Evolutionary conservation across 768 basidiomycete species (phyloP).

Genomic region (Leccinum subgranulosum): DNA sequence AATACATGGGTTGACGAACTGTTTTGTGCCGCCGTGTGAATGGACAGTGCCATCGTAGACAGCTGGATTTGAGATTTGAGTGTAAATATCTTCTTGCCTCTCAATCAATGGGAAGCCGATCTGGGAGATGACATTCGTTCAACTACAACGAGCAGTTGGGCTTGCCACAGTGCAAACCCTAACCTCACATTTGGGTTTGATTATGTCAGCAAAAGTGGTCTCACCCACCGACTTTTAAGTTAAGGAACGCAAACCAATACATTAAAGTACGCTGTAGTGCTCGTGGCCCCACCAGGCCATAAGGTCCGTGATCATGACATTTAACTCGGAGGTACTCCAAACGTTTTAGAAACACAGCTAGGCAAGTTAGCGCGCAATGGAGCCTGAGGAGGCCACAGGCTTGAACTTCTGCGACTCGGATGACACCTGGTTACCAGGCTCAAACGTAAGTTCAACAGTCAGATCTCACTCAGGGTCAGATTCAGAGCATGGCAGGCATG

Average conservation of each 20-base stretch:
- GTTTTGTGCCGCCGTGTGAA: conserved; percentile 70
- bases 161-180: conserved; percentile 10
- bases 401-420: neutral
- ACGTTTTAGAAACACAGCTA: conserved; percentile 6
- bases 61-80: neutral
- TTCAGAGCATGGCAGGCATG: conserved; percentile 2
- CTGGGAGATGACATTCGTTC: neutral
- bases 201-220: conserved; percentile 3
- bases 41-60: conserved; percentile 39
- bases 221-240: neutral
- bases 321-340: neutral
- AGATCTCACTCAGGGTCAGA: neutral
- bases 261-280: neutral
- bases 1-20: conserved; percentile 33
- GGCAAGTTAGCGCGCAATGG: neutral
- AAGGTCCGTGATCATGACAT: neutral
- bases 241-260: neutral
- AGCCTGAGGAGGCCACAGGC: too few relatives aligned
- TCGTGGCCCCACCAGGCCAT: neutral
- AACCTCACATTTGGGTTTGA: conserved; percentile 23
- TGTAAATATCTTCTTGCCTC: neutral
- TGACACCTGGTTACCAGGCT: too few relatives aligned
- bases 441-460: too few relatives aligned
- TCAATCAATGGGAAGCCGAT: neutral
- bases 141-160: too few relatives aligned